phyloP scores from a whole-genome alignment of 306 rosid species.

The Pyrus bretschneideri region DNA sequence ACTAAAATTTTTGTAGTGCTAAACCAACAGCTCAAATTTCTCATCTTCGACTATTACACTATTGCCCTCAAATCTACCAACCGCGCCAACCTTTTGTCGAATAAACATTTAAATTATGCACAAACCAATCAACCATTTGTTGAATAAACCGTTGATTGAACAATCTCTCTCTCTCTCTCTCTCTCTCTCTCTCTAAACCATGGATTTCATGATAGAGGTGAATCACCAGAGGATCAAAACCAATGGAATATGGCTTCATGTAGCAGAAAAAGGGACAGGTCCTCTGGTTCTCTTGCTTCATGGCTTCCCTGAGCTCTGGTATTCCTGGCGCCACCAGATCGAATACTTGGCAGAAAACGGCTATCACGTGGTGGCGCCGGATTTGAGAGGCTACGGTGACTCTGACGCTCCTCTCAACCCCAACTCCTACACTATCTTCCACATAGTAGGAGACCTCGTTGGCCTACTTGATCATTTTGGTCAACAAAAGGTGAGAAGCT shows the following conservation, averaged over 20 bases:
- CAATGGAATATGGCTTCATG: slow-evolving; percentile 51
- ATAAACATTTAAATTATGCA: neutral
- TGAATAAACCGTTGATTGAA: no score
- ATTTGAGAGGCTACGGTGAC: slow-evolving; percentile 67
- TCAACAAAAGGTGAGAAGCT: slow-evolving; percentile 39
- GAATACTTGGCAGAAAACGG: slow-evolving; percentile 42
- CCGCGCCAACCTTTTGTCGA: neutral
- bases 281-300: slow-evolving; percentile 64
- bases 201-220: slow-evolving; percentile 27
- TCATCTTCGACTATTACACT: neutral
- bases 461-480: slow-evolving; percentile 61
- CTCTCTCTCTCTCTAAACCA: neutral
- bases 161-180: neutral
- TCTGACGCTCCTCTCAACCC: slow-evolving; percentile 50
- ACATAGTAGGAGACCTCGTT: slow-evolving; percentile 48
- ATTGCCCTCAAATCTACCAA: neutral
- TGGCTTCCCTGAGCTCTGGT: slow-evolving; percentile 65
- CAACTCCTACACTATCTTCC: slow-evolving; percentile 35
- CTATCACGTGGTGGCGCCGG: slow-evolving; percentile 66
- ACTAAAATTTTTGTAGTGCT: neutral
- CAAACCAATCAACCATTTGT: no score
- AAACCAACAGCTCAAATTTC: neutral
- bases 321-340: slow-evolving; percentile 56
- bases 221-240: slow-evolving; percentile 60
- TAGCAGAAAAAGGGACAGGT: slow-evolving; percentile 63